Percentiles rank a stretch among this genome's conserved stretches.
These are phyloP conservation scores for Zasmidium citrigriseum DNA, from an alignment of 2,329 filamentous ascomycete species.

Conservation along the genomic window DNA sequence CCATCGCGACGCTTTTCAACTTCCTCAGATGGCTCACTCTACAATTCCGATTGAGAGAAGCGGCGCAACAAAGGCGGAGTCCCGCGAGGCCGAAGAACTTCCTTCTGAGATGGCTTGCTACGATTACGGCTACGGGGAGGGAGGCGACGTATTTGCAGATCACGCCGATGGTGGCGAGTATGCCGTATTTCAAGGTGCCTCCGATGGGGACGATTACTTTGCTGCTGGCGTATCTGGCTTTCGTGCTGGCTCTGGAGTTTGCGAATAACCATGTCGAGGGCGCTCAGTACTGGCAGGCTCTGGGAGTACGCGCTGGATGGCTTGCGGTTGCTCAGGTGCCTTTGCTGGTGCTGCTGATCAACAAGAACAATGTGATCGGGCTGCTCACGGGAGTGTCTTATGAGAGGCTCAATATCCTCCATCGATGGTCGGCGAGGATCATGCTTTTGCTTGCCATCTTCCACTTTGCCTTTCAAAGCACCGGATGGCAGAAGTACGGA, in stretches of 20 bases:
- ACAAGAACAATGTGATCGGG: constrained; percentile 40
- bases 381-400: constrained; percentile 34
- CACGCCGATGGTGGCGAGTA: constrained; percentile 23
- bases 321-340: constrained; percentile 41
- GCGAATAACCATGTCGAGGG: constrained; percentile 24
- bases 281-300: constrained; percentile 28
- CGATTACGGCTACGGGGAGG: constrained; percentile 36
- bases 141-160: constrained; percentile 39
- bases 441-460: constrained; percentile 33
- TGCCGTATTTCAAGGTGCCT: constrained; percentile 25
- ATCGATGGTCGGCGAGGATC: constrained; percentile 39
- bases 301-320: constrained; percentile 38
- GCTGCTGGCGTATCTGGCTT: constrained; percentile 26
- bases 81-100: constrained; percentile 36
- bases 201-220: constrained; percentile 28
- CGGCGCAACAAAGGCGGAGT: constrained; percentile 32
- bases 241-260: constrained; percentile 32
- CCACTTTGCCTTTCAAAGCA: constrained; percentile 32
- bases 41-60: constrained; percentile 37
- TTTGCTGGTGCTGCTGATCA: constrained; percentile 41
- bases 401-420: constrained; percentile 37
- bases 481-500: constrained; percentile 26
- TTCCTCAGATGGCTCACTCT: constrained; percentile 29
- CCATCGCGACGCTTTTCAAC: constrained; percentile 35
- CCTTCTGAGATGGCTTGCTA: constrained; percentile 29